These are phyloP conservation scores for Phytophthora fragariaefolia DNA, from an alignment of 352 stramenopile species.

Conservation along the genomic window DNA sequence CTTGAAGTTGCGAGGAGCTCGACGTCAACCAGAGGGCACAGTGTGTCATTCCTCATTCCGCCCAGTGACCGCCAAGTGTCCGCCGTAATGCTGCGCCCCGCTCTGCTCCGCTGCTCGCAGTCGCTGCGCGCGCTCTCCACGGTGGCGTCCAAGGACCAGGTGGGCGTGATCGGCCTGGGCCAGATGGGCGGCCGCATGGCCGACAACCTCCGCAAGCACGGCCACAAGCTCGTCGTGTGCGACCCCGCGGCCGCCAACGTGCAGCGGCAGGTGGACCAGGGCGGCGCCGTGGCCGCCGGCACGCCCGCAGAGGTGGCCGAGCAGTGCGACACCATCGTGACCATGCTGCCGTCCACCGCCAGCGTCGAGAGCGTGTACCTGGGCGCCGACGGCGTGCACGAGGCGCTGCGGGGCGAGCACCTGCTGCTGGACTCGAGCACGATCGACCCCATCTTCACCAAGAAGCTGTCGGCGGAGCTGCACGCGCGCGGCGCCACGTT, in stretches of 20 bases:
- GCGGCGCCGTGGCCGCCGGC: constrained; percentile 49
- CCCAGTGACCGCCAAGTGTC: constrained; percentile 5
- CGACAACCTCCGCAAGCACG: constrained; percentile 89
- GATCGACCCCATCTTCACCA: constrained; percentile 94
- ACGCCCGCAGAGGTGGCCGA: constrained; percentile 79
- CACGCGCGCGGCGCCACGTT: constrained; percentile 70
- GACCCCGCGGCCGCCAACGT: constrained; percentile 69
- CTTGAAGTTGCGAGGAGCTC: constrained; percentile 38
- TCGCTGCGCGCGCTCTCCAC: constrained; percentile 13
- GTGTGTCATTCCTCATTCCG: constrained; percentile 29
- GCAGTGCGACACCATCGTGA: constrained; percentile 89
- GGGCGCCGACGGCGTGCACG: constrained; percentile 71
- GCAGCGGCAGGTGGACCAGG: constrained; percentile 57
- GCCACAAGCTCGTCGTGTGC: constrained; percentile 80
- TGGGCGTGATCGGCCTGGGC: constrained; percentile 94
- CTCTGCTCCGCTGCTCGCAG: not conserved
- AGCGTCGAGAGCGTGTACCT: constrained; percentile 89
- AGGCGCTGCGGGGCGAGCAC: constrained; percentile 72
- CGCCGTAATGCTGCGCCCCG: constrained; percentile 23
- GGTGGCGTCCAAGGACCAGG: constrained; percentile 38
- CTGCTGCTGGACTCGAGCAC: constrained; percentile 96
- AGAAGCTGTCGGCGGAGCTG: constrained; percentile 79
- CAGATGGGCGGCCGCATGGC: constrained; percentile 96
- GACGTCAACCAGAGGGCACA: not conserved
- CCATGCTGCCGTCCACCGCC: constrained; percentile 94